These are phyloP conservation scores for Elaeagnus macrophylla DNA, from an alignment of 306 rosid species.

Conservation along the genomic window DNA sequence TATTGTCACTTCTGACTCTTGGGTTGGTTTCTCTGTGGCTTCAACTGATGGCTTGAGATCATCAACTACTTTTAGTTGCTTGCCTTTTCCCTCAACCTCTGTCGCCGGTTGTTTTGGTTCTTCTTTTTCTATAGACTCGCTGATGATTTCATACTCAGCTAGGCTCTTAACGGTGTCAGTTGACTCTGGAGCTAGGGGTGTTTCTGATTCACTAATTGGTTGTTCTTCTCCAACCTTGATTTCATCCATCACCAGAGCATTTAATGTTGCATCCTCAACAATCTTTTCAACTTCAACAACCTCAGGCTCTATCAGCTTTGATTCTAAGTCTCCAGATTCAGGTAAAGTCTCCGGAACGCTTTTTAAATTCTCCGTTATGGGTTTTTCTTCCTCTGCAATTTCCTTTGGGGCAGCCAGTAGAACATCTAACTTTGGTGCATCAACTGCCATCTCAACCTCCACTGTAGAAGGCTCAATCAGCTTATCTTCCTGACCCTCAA, in stretches of 20 bases:
- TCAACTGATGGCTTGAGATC: constrained; percentile 21
- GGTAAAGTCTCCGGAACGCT: constrained; percentile 1
- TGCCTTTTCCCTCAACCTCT: constrained; percentile 14
- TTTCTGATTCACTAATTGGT: constrained; percentile 19
- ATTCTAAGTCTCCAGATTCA: background rate
- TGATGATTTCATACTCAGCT: constrained; percentile 3
- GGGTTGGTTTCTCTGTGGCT: constrained; percentile 21
- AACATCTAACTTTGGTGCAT: background rate
- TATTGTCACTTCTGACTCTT: constrained; percentile 10
- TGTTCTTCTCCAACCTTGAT: constrained; percentile 23
- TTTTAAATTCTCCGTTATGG: background rate
- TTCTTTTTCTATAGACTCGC: constrained; percentile 11
- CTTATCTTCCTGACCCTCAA: background rate
- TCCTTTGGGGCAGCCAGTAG: constrained; percentile 5
- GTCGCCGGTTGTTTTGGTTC: constrained; percentile 9
- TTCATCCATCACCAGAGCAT: constrained; percentile 13
- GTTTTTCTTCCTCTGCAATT: constrained; percentile 22
- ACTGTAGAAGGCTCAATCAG: background rate
- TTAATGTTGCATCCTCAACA: constrained; percentile 19
- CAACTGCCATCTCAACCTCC: background rate
- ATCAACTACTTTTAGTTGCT: constrained; percentile 23
- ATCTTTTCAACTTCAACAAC: constrained; percentile 18
- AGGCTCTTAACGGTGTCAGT: constrained; percentile 12
- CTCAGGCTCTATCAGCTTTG: constrained; percentile 8
- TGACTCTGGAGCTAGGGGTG: constrained; percentile 13